Evolutionary conservation across 306 rosid species (phyloP), one percentile per base, ranked within the genome.

Genomic region (Casuarina cunninghamiana): DNA sequence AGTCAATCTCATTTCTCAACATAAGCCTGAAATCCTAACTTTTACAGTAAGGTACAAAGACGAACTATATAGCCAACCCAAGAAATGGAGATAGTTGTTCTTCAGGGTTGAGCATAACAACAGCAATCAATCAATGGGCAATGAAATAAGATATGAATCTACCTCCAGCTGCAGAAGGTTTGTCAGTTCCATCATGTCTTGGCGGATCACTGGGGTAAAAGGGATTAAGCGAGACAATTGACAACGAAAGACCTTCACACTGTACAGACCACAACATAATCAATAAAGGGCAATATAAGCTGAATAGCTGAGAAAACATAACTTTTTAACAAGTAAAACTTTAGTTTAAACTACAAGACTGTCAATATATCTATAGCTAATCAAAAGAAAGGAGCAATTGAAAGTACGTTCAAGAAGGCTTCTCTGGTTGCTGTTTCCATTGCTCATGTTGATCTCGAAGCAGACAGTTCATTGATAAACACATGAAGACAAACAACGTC

Each of bases 191-290:
- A 79, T 83, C 80, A 62, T 80, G 68, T 74, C 79, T 69, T 5
- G 90, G 98, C 42, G 84, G 65, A 50, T 92, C 91, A 11, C 86
- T 82, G 5, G 86, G 79, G 88, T 92, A 94, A 80, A 94, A 92
- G 6, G 98, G 90, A 87, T 94, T 94, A 17, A 0, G 0, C 80
- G 86, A 4, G 93, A 90, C 73, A 94, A 78, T 72, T 92, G 97
- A 81, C 90, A 81, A 49, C 97, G 91, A 62, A 90, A 90, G 73
- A 90, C 97, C 95, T 94, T 92, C 89, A 92, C 97, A 85, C 98
- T 94, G 73, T 54, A 62, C 79, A 87, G 83, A 78, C 3, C 48
- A 85, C 49, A 53, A n/a, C 11, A 72, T 73, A 5, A 74, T 80
- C 77, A 82, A 84, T 67, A 69, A 82, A 67, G 32, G 32, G 42